Conservation (phyloP, 176 grass and related monocot species). For the Raddia guianensis region DNA sequence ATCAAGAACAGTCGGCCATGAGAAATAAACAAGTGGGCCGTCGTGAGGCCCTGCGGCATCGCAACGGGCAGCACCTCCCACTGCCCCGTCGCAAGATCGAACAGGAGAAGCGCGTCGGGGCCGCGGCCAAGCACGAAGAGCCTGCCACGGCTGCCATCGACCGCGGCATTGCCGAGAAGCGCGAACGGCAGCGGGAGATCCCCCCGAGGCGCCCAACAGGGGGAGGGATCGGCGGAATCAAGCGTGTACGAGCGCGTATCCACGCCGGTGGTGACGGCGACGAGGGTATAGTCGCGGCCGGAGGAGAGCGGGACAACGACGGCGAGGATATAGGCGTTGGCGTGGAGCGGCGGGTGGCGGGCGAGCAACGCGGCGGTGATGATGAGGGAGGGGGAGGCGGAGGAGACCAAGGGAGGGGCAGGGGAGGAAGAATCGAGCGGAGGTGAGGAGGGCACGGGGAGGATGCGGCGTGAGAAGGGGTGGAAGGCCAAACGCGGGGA, state of each 20-base stretch:
- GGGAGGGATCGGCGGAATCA: conserved; percentile 28
- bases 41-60: conserved; percentile 40
- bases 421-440: neutral
- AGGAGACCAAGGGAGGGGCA: conserved; percentile 43
- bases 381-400: conserved; percentile 13
- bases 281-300: conserved; percentile 32
- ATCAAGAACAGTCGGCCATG: conserved; percentile 49
- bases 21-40: conserved; percentile 43
- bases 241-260: conserved; percentile 29
- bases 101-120: conserved; percentile 45
- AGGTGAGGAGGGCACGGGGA: neutral
- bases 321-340: conserved; percentile 42
- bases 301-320: conserved; percentile 13
- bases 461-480: conserved; percentile 37
- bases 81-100: conserved; percentile 29
- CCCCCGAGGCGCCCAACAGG: conserved; percentile 40
- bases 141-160: neutral
- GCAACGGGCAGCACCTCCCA: conserved; percentile 33
- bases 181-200: conserved; percentile 28
- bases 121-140: conserved; percentile 53
- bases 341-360: conserved; percentile 18
- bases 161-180: conserved; percentile 43
- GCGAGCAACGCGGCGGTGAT: conserved; percentile 9
- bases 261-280: conserved; percentile 33
- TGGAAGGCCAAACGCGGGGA: conserved; percentile 36